Evolutionary conservation across 768 basidiomycete genomes (phyloP).

Genomic region (Pleurotus giganteus): DNA sequence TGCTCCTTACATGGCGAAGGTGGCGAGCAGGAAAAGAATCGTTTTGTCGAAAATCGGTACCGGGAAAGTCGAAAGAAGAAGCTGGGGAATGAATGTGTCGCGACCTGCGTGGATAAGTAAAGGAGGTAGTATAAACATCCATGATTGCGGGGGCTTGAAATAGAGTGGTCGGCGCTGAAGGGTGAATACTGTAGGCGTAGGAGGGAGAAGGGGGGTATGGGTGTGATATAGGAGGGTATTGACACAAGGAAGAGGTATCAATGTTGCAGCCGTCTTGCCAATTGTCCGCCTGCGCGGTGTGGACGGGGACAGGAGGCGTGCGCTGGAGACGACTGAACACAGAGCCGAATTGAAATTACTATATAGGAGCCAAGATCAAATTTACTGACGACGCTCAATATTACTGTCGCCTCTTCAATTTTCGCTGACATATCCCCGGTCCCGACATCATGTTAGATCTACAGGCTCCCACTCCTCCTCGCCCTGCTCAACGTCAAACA

Average conservation of each 20-base stretch:
- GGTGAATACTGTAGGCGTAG: constrained; percentile 19
- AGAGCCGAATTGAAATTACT: constrained; percentile 15
- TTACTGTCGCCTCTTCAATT: constrained; percentile 29
- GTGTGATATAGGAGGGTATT: constrained; percentile 47
- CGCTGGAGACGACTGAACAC: constrained; percentile 19
- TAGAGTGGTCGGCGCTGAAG: constrained; percentile 10
- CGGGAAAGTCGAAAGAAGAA: constrained; percentile 62
- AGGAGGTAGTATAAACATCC: constrained; percentile 96
- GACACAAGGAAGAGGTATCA: constrained; percentile 51
- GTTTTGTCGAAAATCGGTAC: constrained; percentile 40
- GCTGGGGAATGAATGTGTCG: constrained; percentile 64
- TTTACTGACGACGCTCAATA: constrained; percentile 17
- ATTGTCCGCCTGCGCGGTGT: constrained; percentile 24
- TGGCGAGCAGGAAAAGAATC: constrained; percentile 35
- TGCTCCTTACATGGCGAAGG: constrained; percentile 34
- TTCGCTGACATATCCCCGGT: constrained; percentile 1
- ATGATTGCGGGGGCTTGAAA: constrained; percentile 40
- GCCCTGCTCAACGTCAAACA: constrained; percentile 55
- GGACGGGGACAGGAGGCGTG: constrained; percentile 28
- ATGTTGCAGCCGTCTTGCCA: constrained; percentile 34
- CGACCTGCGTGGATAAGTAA: constrained; percentile 85
- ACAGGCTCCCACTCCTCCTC: constrained; percentile 48
- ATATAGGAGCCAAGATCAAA: constrained; percentile 23
- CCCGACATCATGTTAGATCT: constrained; percentile 26
- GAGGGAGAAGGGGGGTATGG: constrained; percentile 36